A percentile compares a stretch with the other conserved stretches of the same genome.
phyloP scores from a whole-genome alignment of 2,329 filamentous ascomycete genomes.

The Epichloe aotearoae region DNA sequence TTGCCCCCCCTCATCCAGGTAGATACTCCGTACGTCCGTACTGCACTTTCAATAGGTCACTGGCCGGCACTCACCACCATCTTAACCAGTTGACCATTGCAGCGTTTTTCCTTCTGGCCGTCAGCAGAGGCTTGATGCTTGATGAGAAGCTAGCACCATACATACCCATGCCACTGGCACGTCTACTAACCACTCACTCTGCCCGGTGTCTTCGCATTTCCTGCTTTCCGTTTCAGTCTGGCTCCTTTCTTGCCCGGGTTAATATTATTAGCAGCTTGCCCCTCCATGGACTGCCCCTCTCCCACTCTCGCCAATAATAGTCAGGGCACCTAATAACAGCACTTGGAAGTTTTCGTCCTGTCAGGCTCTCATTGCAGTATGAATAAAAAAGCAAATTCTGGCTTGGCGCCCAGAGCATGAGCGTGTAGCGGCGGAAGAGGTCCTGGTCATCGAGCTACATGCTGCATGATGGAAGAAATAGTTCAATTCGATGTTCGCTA shows the following conservation, averaged over 20 bases:
- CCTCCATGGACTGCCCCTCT: background rate
- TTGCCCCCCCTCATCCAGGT: constrained; percentile 1
- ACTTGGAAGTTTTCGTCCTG: background rate
- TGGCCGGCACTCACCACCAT: too few relatives aligned
- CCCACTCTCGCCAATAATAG: too few relatives aligned
- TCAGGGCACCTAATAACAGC: too few relatives aligned
- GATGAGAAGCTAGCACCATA: background rate
- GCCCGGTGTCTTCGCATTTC: background rate
- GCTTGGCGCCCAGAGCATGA: background rate
- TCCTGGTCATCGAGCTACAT: background rate
- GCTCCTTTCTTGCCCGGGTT: background rate
- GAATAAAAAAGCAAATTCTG: background rate
- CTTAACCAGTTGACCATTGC: too few relatives aligned
- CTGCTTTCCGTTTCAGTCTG: background rate
- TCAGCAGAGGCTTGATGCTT: too few relatives aligned
- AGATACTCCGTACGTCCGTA: too few relatives aligned
- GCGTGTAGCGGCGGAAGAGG: background rate
- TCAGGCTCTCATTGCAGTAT: background rate
- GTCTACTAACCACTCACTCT: background rate
- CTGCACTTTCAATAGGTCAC: too few relatives aligned
- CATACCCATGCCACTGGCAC: background rate
- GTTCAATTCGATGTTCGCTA: too few relatives aligned
- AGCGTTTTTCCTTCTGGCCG: constrained; percentile 1
- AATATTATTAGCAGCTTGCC: background rate
- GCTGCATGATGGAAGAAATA: background rate